Conservation (phyloP, 2,329 filamentous ascomycete species). For the Cylindrodendrum hubeiense region DNA sequence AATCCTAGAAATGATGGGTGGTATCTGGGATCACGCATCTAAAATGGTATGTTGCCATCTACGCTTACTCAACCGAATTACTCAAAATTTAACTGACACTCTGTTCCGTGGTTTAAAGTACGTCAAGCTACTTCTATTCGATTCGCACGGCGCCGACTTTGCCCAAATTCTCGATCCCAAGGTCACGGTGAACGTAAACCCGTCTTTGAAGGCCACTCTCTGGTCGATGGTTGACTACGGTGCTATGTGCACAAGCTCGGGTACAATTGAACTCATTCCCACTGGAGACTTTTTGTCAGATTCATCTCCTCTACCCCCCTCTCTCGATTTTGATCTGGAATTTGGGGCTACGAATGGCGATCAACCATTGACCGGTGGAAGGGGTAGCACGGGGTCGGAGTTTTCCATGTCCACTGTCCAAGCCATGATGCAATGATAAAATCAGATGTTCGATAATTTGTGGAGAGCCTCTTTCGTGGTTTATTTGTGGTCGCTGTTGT, state of each 20-base stretch:
- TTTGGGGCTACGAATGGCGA: too few relatives aligned
- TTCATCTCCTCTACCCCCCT: too few relatives aligned
- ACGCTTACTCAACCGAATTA: too few relatives aligned
- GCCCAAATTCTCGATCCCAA: conserved; percentile 11
- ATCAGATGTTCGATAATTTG: too few relatives aligned
- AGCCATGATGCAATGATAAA: too few relatives aligned
- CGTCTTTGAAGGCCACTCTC: conserved; percentile 6
- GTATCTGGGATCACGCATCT: conserved; percentile 23
- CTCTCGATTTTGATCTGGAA: too few relatives aligned
- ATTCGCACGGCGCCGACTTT: conserved; percentile 19
- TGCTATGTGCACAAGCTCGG: conserved; percentile 7
- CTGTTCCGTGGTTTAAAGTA: neutral
- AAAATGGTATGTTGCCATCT: conserved; percentile 21
- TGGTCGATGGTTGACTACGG: conserved; percentile 29
- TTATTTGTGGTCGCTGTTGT: too few relatives aligned
- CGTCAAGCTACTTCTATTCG: conserved; percentile 14
- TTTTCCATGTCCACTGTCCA: too few relatives aligned
- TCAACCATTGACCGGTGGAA: too few relatives aligned
- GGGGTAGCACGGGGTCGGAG: too few relatives aligned
- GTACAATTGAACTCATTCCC: neutral
- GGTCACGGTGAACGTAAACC: neutral
- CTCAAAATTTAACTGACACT: neutral
- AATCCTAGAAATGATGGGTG: conserved; percentile 11
- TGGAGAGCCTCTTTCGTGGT: too few relatives aligned
- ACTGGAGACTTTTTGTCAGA: too few relatives aligned